phyloP scores from a whole-genome alignment of 352 stramenopile species.

The Pythium aquatile region DNA sequence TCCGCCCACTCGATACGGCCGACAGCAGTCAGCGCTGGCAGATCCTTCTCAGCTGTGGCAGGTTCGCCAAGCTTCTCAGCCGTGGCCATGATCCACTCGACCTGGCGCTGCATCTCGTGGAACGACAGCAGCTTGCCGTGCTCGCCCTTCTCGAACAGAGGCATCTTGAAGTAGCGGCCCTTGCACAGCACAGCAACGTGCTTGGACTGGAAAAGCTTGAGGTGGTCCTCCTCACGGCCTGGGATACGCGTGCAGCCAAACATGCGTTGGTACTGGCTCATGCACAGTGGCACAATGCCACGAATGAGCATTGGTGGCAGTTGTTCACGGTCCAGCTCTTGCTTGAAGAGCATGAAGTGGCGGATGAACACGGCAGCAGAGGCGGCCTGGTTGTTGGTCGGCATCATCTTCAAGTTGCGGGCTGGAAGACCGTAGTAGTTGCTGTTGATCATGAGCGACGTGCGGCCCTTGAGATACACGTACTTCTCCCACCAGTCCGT shows the following conservation, averaged over 20 bases:
- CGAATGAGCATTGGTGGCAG: conserved; percentile 80
- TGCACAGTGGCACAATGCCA: conserved; percentile 87
- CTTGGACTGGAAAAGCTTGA: conserved; percentile 81
- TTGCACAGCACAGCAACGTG: conserved; percentile 87
- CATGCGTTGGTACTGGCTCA: conserved; percentile 89
- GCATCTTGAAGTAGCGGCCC: conserved; percentile 89
- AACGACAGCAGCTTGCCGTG: conserved; percentile 72
- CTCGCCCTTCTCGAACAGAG: conserved; percentile 77
- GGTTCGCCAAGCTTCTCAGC: conserved; percentile 36
- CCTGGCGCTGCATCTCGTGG: conserved; percentile 75
- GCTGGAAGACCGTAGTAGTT: conserved; percentile 90
- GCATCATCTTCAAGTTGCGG: conserved; percentile 58
- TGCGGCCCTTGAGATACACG: conserved; percentile 86
- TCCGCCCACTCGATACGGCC: conserved; percentile 88
- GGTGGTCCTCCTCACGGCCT: conserved; percentile 75
- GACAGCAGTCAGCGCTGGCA: conserved; percentile 78
- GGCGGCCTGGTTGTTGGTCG: conserved; percentile 58
- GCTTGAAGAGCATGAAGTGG: conserved; percentile 87
- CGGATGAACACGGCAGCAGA: conserved; percentile 68
- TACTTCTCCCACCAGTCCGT: conserved; percentile 92
- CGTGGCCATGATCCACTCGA: conserved; percentile 66
- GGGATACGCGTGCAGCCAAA: conserved; percentile 90
- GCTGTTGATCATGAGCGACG: conserved; percentile 90
- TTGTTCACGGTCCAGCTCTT: conserved; percentile 81
- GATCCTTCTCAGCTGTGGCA: conserved; percentile 43